A percentile compares a stretch with the other conserved stretches of the same genome.
Conservation (phyloP, 306 rosid species). For the Trifolium fragiferum region DNA sequence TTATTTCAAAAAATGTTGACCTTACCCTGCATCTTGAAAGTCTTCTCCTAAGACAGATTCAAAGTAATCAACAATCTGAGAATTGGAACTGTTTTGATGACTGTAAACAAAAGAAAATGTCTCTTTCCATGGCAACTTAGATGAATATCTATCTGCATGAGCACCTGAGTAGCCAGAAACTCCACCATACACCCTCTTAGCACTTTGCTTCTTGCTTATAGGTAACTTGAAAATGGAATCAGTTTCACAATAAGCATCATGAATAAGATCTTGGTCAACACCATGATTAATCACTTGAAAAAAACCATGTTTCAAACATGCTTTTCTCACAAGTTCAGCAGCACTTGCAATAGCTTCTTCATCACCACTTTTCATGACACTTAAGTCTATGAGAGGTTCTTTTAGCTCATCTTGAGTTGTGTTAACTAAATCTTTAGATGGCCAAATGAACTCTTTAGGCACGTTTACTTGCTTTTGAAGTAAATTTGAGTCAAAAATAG, state of each 20-base stretch:
- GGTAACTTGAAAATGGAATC: slow-evolving; percentile 66
- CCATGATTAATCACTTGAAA: slow-evolving; percentile 80
- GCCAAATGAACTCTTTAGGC: slow-evolving; percentile 67
- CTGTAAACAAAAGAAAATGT: slow-evolving; percentile 57
- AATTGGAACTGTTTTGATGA: slow-evolving; percentile 25
- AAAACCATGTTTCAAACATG: slow-evolving; percentile 67
- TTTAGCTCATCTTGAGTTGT: slow-evolving; percentile 52
- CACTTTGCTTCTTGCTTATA: slow-evolving; percentile 44
- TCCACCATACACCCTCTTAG: slow-evolving; percentile 50
- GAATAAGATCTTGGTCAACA: slow-evolving; percentile 50
- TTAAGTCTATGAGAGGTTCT: slow-evolving; percentile 66
- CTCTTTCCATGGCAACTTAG: slow-evolving; percentile 81
- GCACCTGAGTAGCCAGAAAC: slow-evolving; percentile 68
- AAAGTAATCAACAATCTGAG: slow-evolving; percentile 59
- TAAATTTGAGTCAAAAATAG: slow-evolving; percentile 44
- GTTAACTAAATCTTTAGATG: slow-evolving; percentile 46
- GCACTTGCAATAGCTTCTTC: slow-evolving; percentile 47
- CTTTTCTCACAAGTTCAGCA: slow-evolving; percentile 51
- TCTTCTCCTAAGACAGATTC: slow-evolving; percentile 61
- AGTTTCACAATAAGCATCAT: slow-evolving; percentile 52
- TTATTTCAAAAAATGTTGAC: not conserved
- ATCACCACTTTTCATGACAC: slow-evolving; percentile 43
- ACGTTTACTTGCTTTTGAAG: slow-evolving; percentile 46
- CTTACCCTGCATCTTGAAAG: slow-evolving; percentile 63
- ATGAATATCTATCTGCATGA: slow-evolving; percentile 65